These are phyloP conservation scores for Papiliotrema laurentii DNA, from an alignment of 1,284 basidiomycete genomes.

Conservation along the genomic window DNA sequence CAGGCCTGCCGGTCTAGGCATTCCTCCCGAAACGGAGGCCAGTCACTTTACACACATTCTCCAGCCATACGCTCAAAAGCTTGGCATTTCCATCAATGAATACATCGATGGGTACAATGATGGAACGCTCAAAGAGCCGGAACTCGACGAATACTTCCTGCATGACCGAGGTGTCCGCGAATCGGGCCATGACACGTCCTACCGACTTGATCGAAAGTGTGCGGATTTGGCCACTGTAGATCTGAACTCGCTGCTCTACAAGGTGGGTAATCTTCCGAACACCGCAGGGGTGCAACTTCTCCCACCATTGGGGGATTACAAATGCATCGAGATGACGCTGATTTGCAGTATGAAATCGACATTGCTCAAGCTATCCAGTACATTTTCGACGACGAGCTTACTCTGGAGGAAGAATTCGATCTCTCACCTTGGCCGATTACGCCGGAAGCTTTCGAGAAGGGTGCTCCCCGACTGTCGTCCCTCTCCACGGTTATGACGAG, in stretches of 20 bases:
- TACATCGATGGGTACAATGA: conserved; percentile 96
- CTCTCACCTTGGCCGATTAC: conserved; percentile 88
- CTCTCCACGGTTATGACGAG: conserved; percentile 62
- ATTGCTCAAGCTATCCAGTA: conserved; percentile 91
- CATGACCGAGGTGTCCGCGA: conserved; percentile 94
- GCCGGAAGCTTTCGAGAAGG: conserved; percentile 63
- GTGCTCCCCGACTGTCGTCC: conserved; percentile 58
- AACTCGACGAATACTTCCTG: conserved; percentile 92
- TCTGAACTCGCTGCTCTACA: conserved; percentile 76
- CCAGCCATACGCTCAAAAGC: conserved; percentile 87
- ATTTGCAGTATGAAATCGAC: conserved; percentile 70
- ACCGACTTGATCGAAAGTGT: conserved; percentile 89
- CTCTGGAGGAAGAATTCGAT: conserved; percentile 86
- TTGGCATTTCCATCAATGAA: conserved; percentile 92
- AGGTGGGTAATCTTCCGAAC: conserved; percentile 49
- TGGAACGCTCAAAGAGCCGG: conserved; percentile 75
- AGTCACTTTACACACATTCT: conserved; percentile 96
- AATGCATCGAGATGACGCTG: too few species aligned
- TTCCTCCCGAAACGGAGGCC: conserved; percentile 97
- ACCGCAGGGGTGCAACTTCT: conserved; percentile 1
- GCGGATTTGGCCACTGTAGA: conserved; percentile 94
- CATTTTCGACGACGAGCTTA: conserved; percentile 85
- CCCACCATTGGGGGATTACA: too few species aligned
- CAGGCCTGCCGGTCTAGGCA: conserved; percentile 89
- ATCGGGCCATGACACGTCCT: conserved; percentile 95